Percentiles rank a stretch among this genome's conserved stretches.
Evolutionary conservation across 2,329 filamentous ascomycete genomes (phyloP).

Genomic region (Diplodia seriata): DNA sequence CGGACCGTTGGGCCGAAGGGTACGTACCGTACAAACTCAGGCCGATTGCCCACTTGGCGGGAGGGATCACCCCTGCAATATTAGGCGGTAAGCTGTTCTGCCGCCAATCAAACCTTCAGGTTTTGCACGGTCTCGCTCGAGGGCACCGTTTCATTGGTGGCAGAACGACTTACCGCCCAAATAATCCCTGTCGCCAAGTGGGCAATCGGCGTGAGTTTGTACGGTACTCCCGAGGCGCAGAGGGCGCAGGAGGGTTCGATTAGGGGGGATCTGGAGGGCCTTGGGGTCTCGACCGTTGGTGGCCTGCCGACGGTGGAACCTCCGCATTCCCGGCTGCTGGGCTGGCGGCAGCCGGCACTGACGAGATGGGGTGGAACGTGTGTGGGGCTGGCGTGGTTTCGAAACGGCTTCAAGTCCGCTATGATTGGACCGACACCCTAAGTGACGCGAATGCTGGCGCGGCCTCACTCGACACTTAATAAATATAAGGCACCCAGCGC

Average conservation of each 20-base stretch:
- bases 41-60: too few relatives aligned
- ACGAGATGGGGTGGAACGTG: slow-evolving; percentile 4
- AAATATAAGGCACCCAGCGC: neutral
- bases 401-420: neutral
- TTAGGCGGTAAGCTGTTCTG: too few relatives aligned
- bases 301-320: neutral
- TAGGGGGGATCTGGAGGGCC: neutral
- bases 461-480: neutral
- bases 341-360: neutral
- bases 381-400: slow-evolving; percentile 16
- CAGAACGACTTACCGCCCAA: rapidly evolving
- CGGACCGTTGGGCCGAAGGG: slow-evolving; percentile 9
- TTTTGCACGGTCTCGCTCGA: too few relatives aligned
- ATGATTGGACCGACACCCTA: neutral
- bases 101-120: too few relatives aligned
- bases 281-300: neutral
- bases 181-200: rapidly evolving
- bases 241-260: neutral
- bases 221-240: slow-evolving; percentile 2
- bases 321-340: neutral
- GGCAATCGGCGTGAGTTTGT: too few relatives aligned
- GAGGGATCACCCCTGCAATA: too few relatives aligned
- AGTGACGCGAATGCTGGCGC: slow-evolving; percentile 7
- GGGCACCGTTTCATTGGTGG: too few relatives aligned
- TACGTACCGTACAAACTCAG: too few relatives aligned